A percentile compares a stretch with the other conserved stretches of the same genome.
Conservation (phyloP, 768 basidiomycete species). For the Mycena vulgaris region DNA sequence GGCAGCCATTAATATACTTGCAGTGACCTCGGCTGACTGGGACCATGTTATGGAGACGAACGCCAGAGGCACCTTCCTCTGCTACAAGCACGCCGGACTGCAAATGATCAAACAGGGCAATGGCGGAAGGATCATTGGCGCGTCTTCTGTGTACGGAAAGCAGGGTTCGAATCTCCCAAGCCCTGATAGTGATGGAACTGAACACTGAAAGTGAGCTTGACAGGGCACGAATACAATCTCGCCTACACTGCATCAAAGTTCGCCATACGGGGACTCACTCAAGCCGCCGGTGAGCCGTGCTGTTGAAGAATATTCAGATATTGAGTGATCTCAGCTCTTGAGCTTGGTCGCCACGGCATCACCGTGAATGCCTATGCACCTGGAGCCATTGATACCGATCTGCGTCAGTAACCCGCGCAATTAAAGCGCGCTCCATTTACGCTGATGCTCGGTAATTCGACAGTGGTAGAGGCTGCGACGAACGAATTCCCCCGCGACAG, state of each 20-base stretch:
- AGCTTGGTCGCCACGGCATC: slow-evolving; percentile 38
- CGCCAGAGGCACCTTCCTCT: slow-evolving; percentile 50
- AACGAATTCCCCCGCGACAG: neutral
- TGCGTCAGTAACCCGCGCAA: neutral
- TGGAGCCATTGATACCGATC: slow-evolving; percentile 35
- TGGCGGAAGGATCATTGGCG: slow-evolving; percentile 58
- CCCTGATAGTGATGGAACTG: neutral
- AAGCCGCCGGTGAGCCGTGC: slow-evolving; percentile 24
- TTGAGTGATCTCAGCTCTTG: neutral
- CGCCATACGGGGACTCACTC: slow-evolving; percentile 35
- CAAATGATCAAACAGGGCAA: slow-evolving; percentile 58
- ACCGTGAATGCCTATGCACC: slow-evolving; percentile 49
- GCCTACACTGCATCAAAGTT: slow-evolving; percentile 51
- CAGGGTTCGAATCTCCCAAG: slow-evolving; percentile 8
- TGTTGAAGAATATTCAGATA: neutral
- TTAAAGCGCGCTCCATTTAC: neutral
- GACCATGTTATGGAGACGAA: slow-evolving; percentile 51
- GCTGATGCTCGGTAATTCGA: neutral
- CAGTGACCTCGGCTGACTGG: slow-evolving; percentile 40
- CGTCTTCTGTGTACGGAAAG: slow-evolving; percentile 37
- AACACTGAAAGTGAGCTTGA: slow-evolving; percentile 6
- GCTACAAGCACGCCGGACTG: slow-evolving; percentile 56
- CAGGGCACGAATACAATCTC: slow-evolving; percentile 22
- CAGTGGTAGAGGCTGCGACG: neutral
- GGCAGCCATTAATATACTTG: no score